Evolutionary conservation across 345 rosid genomes (phyloP), one percentile per base, ranked within the genome.

Genomic region (Gossypioides kirkii): DNA sequence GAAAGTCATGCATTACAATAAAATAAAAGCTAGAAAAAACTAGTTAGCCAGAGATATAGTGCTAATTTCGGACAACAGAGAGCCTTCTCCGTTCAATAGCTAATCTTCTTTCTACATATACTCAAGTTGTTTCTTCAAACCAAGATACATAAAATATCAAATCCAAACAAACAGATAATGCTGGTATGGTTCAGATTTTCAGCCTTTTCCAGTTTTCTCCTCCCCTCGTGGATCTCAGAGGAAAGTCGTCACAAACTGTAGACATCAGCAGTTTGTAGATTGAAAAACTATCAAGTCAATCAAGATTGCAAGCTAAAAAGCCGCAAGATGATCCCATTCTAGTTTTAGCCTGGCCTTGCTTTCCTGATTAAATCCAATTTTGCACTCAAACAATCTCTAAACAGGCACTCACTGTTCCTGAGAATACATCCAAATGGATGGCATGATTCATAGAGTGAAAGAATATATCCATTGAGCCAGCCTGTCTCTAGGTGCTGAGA

Each of bases 1-100:
- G 38, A 67, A 47, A n/a, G 47, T 23, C 56, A 25, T 25, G 60
- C 60, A 69, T 58, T 17, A 68, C 4, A n/a, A 69, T 18, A 50
- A 69, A 50, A 14, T 16, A 46, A 65, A 65, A 65, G 18, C 54
- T 46, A 67, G 71, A 67, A 47, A 67, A 46, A 14, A 45, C 18
- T 65, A 65, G 70, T 12, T 13, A 65, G 32, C 54, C 36, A 45
- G 49, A 65, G 36, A 65, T 65, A 67, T 10, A 45, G 58, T 17
- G 58, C 58, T 16, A 1, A 26, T 26, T 67, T 67, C 26, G 23
- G 14, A 67, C 41, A 46, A 38, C 70, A 46, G 1, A 47, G 12
- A 67, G 16, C 56, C 41, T 67, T 67, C 17, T 25, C 42, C 25
- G 10, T 11, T 2, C 22, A 47, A 46, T 23, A 67, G 6, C 56